phyloP scores from a whole-genome alignment of 2,329 filamentous ascomycete species.

The Cadophora sp. region DNA sequence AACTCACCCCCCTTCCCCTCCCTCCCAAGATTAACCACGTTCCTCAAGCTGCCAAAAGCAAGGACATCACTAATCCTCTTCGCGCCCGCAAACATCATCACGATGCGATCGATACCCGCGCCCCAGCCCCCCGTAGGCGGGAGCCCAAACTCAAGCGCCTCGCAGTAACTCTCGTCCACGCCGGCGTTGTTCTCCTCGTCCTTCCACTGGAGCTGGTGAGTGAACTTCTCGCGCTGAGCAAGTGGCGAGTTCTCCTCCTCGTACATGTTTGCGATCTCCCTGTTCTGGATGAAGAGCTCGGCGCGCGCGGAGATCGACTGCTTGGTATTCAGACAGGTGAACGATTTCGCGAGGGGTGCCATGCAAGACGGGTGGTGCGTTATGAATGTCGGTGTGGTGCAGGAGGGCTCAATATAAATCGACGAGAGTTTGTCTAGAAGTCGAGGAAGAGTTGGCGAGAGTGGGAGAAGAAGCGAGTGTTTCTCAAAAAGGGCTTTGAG shows the following conservation, averaged over 20 bases:
- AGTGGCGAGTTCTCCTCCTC: slow-evolving; percentile 96
- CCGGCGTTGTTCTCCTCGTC: slow-evolving; percentile 44
- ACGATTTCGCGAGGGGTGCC: slow-evolving; percentile 90
- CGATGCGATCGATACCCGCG: slow-evolving; percentile 86
- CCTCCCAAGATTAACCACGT: slow-evolving; percentile 59
- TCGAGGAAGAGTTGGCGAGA: slow-evolving; percentile 63
- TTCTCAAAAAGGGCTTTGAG: slow-evolving; percentile 62
- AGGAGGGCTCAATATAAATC: slow-evolving; percentile 79
- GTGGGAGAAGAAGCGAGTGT: slow-evolving; percentile 56
- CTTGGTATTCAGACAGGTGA: slow-evolving; percentile 68
- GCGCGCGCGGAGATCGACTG: slow-evolving; percentile 75
- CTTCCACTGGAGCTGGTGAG: slow-evolving; percentile 58
- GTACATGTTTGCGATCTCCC: slow-evolving; percentile 94
- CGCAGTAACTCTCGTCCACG: slow-evolving; percentile 75
- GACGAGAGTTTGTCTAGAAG: slow-evolving; percentile 84
- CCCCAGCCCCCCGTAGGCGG: slow-evolving; percentile 99
- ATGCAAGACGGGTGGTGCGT: slow-evolving; percentile 89
- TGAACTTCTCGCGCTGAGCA: slow-evolving; percentile 84
- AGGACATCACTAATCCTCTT: slow-evolving; percentile 85
- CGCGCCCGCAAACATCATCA: slow-evolving; percentile 86
- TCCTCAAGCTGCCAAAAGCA: slow-evolving; percentile 84
- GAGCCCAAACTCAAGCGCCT: slow-evolving; percentile 84
- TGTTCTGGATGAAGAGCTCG: slow-evolving; percentile 81
- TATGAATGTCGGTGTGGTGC: slow-evolving; percentile 79
- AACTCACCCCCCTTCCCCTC: background rate